Evolutionary conservation across 441 rosid species (phyloP).

Genomic region (Croton setiger): DNA sequence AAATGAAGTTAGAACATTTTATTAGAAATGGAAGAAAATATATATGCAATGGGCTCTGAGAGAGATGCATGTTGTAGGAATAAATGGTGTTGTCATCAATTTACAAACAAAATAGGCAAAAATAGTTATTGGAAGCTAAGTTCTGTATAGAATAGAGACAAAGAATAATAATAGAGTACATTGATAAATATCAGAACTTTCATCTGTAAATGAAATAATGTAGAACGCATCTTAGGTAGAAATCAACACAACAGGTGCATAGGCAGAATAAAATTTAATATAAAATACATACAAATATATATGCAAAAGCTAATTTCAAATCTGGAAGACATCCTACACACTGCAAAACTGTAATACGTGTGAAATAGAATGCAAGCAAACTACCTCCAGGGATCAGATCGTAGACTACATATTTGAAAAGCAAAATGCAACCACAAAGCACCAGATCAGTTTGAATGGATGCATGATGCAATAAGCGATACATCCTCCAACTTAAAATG

Average conservation of each 20-base stretch:
- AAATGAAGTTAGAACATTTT: constrained; percentile 19
- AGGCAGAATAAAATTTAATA: neutral
- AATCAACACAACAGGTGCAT: neutral
- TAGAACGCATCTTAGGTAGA: neutral
- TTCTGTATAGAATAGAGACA: neutral
- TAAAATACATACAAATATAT: neutral
- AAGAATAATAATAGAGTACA: neutral
- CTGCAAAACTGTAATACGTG: neutral
- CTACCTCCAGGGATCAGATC: neutral
- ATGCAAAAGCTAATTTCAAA: neutral
- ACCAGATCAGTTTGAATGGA: neutral
- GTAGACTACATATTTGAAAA: neutral
- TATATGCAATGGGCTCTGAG: constrained; percentile 1
- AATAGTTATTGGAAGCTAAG: neutral
- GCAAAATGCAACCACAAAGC: neutral
- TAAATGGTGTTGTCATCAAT: neutral
- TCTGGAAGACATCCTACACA: neutral
- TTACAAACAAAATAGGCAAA: neutral
- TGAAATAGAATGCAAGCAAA: neutral
- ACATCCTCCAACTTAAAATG: neutral
- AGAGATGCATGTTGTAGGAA: neutral
- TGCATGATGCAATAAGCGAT: neutral
- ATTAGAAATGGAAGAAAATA: neutral
- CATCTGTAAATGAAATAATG: neutral
- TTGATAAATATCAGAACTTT: neutral